Conservation (phyloP, 2,329 filamentous ascomycete genomes). For the Remersonia thermophila region DNA sequence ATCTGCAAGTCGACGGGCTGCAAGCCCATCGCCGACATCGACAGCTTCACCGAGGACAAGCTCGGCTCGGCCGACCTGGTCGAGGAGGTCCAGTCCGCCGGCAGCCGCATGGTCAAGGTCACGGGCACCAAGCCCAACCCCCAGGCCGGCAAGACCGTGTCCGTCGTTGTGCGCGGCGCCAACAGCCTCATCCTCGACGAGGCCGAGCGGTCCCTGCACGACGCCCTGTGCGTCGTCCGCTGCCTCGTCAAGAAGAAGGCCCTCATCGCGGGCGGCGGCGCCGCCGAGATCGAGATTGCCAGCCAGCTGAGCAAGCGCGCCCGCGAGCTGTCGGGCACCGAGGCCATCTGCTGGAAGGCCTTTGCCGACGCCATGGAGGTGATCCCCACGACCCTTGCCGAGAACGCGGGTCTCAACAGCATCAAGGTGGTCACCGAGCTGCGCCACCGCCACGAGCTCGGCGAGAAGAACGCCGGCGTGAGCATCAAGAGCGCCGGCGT, state of each 20-base stretch:
- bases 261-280: conserved; percentile 93
- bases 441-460: conserved; percentile 84
- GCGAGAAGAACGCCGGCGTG: conserved; percentile 90
- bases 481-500: conserved; percentile 97
- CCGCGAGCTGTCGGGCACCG: conserved; percentile 75
- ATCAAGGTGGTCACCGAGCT: conserved; percentile 98
- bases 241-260: conserved; percentile 99
- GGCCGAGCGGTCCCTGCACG: conserved; percentile 91
- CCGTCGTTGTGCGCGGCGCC: conserved; percentile 85
- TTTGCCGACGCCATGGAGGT: conserved; percentile 97
- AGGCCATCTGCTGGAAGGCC: conserved; percentile 97
- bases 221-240: conserved; percentile 92
- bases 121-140: conserved; percentile 60
- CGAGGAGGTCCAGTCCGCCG: conserved; percentile 79
- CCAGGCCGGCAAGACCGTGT: conserved; percentile 73
- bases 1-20: conserved; percentile 98
- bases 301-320: conserved; percentile 73
- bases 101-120: conserved; percentile 87
- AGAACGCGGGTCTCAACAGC: conserved; percentile 94
- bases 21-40: conserved; percentile 96
- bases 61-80: conserved; percentile 86
- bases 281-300: conserved; percentile 92
- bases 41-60: conserved; percentile 98
- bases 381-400: conserved; percentile 87
- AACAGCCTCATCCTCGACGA: conserved; percentile 93